Conservation (phyloP, 2,329 filamentous ascomycete genomes). For the Paraphaeosphaeria minitans region DNA sequence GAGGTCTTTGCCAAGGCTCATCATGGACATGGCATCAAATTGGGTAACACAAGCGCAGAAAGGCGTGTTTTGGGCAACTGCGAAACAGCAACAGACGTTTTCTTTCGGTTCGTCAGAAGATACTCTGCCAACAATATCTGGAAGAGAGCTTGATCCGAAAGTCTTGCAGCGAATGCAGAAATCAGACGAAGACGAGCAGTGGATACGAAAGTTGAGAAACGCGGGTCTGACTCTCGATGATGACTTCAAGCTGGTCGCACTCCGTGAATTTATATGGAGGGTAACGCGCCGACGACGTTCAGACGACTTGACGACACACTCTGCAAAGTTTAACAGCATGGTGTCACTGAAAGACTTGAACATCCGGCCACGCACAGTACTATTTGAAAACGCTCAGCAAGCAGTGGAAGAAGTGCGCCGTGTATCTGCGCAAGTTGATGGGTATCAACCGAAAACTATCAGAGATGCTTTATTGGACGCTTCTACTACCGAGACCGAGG, state of each 20-base stretch:
- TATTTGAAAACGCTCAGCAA: conserved; percentile 71
- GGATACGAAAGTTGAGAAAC: conserved; percentile 83
- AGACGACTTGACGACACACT: conserved; percentile 49
- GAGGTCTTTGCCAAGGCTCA: conserved; percentile 75
- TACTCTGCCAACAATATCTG: conserved; percentile 59
- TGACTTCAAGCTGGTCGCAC: conserved; percentile 83
- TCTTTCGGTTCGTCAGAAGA: conserved; percentile 66
- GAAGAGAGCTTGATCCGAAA: conserved; percentile 61
- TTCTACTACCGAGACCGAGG: conserved; percentile 81
- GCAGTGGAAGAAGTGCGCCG: conserved; percentile 49
- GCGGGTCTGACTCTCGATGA: conserved; percentile 83
- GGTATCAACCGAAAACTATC: conserved; percentile 71
- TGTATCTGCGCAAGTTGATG: conserved; percentile 40
- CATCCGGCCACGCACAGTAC: conserved; percentile 84
- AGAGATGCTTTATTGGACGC: conserved; percentile 90
- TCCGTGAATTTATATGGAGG: conserved; percentile 91
- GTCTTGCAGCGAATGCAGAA: conserved; percentile 68
- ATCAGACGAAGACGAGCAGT: conserved; percentile 93
- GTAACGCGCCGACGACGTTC: conserved; percentile 74
- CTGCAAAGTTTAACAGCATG: conserved; percentile 67
- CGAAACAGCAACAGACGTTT: conserved; percentile 72
- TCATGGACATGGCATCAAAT: conserved; percentile 82
- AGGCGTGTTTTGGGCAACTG: conserved; percentile 84
- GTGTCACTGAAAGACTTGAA: conserved; percentile 76
- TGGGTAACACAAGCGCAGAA: conserved; percentile 85